phyloP scores from a whole-genome alignment of 2,329 filamentous ascomycete genomes.

The Pyricularia grisea region DNA sequence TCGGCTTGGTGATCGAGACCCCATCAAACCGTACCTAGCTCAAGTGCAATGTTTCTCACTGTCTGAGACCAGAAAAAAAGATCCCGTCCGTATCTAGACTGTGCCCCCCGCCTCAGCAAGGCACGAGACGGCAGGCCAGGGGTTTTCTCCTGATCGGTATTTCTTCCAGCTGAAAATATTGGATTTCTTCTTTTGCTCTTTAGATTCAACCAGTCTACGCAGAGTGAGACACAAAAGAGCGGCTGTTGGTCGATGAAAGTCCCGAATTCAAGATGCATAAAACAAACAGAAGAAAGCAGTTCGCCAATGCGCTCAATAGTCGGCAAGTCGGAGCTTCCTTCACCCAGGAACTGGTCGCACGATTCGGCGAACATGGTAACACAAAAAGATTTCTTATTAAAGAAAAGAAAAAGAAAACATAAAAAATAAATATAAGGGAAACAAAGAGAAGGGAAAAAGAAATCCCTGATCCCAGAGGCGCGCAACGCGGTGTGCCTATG shows the following conservation, averaged over 20 bases:
- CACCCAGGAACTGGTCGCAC: neutral
- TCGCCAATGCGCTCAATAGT: neutral
- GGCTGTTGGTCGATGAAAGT: neutral
- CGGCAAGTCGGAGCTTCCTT: neutral
- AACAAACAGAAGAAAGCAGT: neutral
- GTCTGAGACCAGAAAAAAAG: neutral
- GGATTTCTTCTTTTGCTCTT: neutral
- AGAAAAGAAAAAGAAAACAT: too few relatives aligned
- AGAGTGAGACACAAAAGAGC: neutral
- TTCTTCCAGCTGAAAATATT: neutral
- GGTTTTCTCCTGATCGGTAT: neutral
- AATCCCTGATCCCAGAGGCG: neutral
- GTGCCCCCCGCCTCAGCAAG: neutral
- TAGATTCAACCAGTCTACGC: neutral
- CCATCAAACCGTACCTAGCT: neutral
- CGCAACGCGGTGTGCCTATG: neutral
- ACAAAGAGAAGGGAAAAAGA: neutral
- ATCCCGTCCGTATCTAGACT: neutral
- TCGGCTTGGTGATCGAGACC: neutral
- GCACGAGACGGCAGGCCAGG: neutral
- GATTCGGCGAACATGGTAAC: neutral
- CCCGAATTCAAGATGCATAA: neutral
- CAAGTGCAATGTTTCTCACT: neutral
- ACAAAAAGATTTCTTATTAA: neutral
- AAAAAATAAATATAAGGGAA: too few relatives aligned